Evolutionary conservation across 495 filamentous ascomycete species (phyloP).

Genomic region (Glutinoglossum americanum): DNA sequence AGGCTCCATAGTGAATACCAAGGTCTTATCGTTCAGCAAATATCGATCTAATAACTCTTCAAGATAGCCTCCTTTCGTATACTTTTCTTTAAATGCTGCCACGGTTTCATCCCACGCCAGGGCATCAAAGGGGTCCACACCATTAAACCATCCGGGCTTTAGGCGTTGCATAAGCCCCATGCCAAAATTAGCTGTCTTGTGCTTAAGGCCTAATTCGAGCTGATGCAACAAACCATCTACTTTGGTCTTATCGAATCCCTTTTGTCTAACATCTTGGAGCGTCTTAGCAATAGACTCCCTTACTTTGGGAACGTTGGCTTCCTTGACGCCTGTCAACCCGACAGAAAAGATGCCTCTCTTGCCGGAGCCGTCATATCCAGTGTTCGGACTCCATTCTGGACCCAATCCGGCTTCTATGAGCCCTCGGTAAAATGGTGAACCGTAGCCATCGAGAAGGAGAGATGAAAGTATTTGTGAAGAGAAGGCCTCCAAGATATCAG

Average conservation of each 20-base stretch:
- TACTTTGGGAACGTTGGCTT: slow-evolving; percentile 55
- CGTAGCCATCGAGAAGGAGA: slow-evolving; percentile 77
- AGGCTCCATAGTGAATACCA: slow-evolving; percentile 91
- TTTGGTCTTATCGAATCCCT: slow-evolving; percentile 72
- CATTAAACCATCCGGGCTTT: slow-evolving; percentile 85
- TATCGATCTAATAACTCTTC: slow-evolving; percentile 79
- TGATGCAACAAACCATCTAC: slow-evolving; percentile 87
- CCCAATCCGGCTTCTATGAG: slow-evolving; percentile 81
- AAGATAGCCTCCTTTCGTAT: slow-evolving; percentile 52
- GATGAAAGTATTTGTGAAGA: slow-evolving; percentile 61
- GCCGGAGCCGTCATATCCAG: slow-evolving; percentile 63
- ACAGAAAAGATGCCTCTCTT: slow-evolving; percentile 69
- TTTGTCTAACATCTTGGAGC: slow-evolving; percentile 37
- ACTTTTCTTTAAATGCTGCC: slow-evolving; percentile 50
- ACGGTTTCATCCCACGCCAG: slow-evolving; percentile 80
- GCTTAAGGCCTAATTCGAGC: slow-evolving; percentile 70
- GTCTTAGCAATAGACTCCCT: slow-evolving; percentile 49
- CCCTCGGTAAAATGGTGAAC: slow-evolving; percentile 79
- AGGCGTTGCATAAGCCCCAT: slow-evolving; percentile 74
- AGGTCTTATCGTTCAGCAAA: slow-evolving; percentile 58
- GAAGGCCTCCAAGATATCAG: slow-evolving; percentile 68
- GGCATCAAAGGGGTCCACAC: slow-evolving; percentile 73
- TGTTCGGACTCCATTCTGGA: slow-evolving; percentile 83
- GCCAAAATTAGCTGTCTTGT: slow-evolving; percentile 88
- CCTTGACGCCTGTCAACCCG: slow-evolving; percentile 65